These are phyloP conservation scores for Dendrocalamus sinicus DNA, from an alignment of 176 grass and related monocot species.

Conservation along the genomic window DNA sequence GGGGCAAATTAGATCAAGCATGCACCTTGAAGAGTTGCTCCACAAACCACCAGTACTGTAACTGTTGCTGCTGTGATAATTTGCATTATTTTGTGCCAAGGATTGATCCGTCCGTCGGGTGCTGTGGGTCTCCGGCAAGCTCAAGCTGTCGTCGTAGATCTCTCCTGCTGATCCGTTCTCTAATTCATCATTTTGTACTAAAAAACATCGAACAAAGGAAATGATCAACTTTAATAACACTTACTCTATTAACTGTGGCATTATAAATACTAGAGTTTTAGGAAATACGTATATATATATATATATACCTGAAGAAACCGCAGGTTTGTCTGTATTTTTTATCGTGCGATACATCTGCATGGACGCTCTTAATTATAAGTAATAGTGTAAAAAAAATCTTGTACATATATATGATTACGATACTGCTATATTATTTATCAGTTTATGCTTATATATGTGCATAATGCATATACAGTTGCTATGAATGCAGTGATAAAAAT, in stretches of 20 bases:
- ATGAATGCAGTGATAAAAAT: not conserved
- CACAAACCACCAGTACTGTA: constrained; percentile 38
- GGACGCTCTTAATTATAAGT: not conserved
- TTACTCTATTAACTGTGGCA: not conserved
- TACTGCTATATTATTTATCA: not conserved
- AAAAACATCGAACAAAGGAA: not conserved
- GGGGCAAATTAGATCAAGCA: not conserved
- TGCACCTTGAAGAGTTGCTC: constrained; percentile 67
- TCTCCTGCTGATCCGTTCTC: constrained; percentile 61
- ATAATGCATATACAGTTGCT: not conserved
- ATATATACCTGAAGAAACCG: constrained; percentile 54
- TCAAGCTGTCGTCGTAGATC: constrained; percentile 57
- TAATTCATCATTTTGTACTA: constrained; percentile 59
- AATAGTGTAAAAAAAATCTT: not conserved
- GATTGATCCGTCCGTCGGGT: not conserved
- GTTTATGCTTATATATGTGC: not conserved
- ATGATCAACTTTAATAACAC: not conserved
- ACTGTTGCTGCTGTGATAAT: constrained; percentile 23
- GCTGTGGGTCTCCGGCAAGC: constrained; percentile 38
- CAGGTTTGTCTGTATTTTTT: constrained; percentile 65
- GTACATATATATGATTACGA: not conserved
- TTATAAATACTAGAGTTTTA: not conserved
- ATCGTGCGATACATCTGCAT: constrained; percentile 79
- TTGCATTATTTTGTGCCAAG: constrained; percentile 3
- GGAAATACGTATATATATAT: no score